Conservation (phyloP, 805 yeast genomes). For the Saturnispora diversa region DNA sequence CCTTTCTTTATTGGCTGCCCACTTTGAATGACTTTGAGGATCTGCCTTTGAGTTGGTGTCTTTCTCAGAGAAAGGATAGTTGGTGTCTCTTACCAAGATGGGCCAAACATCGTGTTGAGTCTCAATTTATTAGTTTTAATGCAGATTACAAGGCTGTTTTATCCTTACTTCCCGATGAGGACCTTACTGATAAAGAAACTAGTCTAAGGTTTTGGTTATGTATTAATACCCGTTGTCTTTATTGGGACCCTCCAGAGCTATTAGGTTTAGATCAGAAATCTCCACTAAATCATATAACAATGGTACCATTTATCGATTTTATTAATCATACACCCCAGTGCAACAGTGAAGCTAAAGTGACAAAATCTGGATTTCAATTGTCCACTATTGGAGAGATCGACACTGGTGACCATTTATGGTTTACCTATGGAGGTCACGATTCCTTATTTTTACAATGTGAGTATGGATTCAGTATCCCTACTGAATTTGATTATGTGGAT, state of each 20-base stretch:
- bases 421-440: constrained; percentile 84
- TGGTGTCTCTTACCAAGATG: constrained; percentile 38
- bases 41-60: constrained; percentile 59
- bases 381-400: constrained; percentile 28
- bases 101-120: constrained; percentile 32
- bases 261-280: constrained; percentile 9
- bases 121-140: constrained; percentile 37
- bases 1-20: constrained; percentile 64
- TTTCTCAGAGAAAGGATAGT: constrained; percentile 12
- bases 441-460: constrained; percentile 77
- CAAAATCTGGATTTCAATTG: constrained; percentile 46
- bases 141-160: constrained; percentile 35
- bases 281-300: constrained; percentile 57
- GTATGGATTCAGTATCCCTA: constrained; percentile 65
- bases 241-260: constrained; percentile 49
- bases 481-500: constrained; percentile 57
- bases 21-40: constrained; percentile 39
- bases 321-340: constrained; percentile 58
- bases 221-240: constrained; percentile 86
- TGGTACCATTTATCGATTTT: constrained; percentile 89
- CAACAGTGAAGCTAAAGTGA: constrained; percentile 45
- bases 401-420: constrained; percentile 48
- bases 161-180: neutral
- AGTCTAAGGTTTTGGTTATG: constrained; percentile 79
- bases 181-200: constrained; percentile 28